These are phyloP conservation scores for Gleditsia sinensis DNA, from an alignment of 306 rosid genomes.

Conservation along the genomic window DNA sequence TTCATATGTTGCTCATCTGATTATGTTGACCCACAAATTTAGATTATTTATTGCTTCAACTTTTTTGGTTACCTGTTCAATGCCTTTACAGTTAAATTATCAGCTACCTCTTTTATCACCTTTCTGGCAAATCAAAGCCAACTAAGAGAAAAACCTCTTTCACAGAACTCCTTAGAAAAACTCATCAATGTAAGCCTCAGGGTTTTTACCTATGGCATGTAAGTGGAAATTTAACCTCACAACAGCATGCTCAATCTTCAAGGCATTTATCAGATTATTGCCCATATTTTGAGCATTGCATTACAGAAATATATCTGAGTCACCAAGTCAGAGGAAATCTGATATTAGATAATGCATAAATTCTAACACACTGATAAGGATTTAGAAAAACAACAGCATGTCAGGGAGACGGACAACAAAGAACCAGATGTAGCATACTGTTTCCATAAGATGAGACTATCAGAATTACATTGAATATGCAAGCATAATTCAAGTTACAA, in stretches of 20 bases:
- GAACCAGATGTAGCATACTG: background rate
- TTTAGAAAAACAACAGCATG: background rate
- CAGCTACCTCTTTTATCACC: background rate
- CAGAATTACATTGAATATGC: constrained; percentile 28
- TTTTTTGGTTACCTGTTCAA: background rate
- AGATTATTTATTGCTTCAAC: background rate
- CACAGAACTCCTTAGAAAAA: too few species aligned
- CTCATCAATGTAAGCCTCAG: too few species aligned
- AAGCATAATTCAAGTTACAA: constrained; percentile 29
- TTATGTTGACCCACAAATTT: background rate
- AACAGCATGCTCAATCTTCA: background rate
- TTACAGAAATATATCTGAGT: too few species aligned
- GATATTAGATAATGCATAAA: background rate
- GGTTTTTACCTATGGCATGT: too few species aligned
- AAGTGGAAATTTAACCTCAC: background rate
- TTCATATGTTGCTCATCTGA: background rate
- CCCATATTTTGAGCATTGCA: too few species aligned
- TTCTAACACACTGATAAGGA: background rate
- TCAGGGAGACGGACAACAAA: constrained; percentile 1
- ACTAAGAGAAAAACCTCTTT: too few species aligned
- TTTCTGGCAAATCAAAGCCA: too few species aligned
- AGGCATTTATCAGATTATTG: background rate
- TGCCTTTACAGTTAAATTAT: background rate
- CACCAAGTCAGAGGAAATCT: background rate
- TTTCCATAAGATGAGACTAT: background rate